Base-by-base conservation (phyloP, 768 basidiomycete genomes). In the Trametes sanguinea region DNA sequence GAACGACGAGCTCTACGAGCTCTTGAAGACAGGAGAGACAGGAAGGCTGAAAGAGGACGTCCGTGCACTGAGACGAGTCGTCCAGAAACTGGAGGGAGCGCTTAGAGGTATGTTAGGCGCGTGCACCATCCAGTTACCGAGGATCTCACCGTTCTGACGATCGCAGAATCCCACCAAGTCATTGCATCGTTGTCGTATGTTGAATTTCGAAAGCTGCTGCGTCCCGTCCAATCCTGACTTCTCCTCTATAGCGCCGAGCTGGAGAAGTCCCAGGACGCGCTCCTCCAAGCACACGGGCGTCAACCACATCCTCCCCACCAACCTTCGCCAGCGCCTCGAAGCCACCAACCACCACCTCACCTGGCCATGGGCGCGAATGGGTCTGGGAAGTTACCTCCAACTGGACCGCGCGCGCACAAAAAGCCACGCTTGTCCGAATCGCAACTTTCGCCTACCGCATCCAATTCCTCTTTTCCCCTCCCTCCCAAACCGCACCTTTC, bases 41-140 rank as follows among this genome's bases (percentile, higher is more conserved):
- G 92, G 91, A 4, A 86, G 83, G 71, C 71, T 94, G 64, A 92
- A 92, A 71, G 92, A 93, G 69, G 90, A 94, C 71, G 89, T 89
- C 10, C 83, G 84, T 51, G 84, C 84, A 6, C 77, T 94, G 57
- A 80, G 85, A 37, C 79, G 84, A 65, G 83, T 86, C 35, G 88
- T 92, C 45, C 79, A 80, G 53, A 84, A 85, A 68, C 77, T 94
- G 35, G 88, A 94, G 73, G 78, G 79, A 33, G 91, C 92, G 57
- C 81, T 94, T 44, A 83, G 84, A 83, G 92, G 92, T 94, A 66
- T 65, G 71, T 71, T 46, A 44, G 46, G 52, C 62, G 50, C 60
- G 47, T 64, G 55, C 57, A 45, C 16, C 47, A 45, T 10, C 39
- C 30, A 30, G 60, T 4, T 43, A 52, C 11, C 27, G 33, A 35